A percentile compares a stretch with the other conserved stretches of the same genome.
These are phyloP conservation scores for Saccharomycopsis javanensis DNA, from an alignment of 805 yeast species.

Conservation along the genomic window DNA sequence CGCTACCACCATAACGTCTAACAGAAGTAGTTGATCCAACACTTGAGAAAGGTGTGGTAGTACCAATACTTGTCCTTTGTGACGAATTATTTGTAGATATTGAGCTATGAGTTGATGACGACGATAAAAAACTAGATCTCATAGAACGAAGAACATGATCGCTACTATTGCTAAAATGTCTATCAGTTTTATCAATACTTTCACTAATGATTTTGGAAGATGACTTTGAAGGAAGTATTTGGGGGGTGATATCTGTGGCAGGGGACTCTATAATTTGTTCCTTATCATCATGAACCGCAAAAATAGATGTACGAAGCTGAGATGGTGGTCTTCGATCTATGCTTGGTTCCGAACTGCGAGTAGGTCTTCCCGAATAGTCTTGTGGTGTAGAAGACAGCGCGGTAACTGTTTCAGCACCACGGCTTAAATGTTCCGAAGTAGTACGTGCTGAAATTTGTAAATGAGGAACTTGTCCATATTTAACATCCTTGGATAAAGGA, in stretches of 20 bases:
- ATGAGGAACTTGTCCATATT: background rate
- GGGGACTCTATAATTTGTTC: no score
- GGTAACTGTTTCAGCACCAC: no score
- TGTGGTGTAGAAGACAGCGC: background rate
- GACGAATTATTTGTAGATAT: background rate
- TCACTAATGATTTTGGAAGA: background rate
- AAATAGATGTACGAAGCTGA: constrained; percentile 13
- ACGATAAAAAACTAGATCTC: constrained; percentile 7
- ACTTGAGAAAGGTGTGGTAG: constrained; percentile 6
- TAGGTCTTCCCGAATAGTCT: background rate
- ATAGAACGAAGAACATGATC: background rate
- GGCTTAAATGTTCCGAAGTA: no score
- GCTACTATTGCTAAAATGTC: background rate
- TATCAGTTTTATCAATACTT: background rate
- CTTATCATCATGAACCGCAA: constrained; percentile 6
- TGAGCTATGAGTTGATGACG: constrained; percentile 5
- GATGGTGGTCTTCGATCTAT: background rate
- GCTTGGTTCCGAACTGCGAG: background rate
- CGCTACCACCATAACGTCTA: constrained; percentile 9
- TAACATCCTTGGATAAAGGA: background rate
- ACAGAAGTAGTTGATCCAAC: constrained; percentile 8
- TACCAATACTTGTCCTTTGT: background rate
- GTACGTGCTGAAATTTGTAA: background rate
- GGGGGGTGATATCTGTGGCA: no score
- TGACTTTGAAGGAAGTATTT: background rate